These are phyloP conservation scores for Aspergillus cristatus DNA, from an alignment of 495 filamentous ascomycete genomes.

Conservation along the genomic window DNA sequence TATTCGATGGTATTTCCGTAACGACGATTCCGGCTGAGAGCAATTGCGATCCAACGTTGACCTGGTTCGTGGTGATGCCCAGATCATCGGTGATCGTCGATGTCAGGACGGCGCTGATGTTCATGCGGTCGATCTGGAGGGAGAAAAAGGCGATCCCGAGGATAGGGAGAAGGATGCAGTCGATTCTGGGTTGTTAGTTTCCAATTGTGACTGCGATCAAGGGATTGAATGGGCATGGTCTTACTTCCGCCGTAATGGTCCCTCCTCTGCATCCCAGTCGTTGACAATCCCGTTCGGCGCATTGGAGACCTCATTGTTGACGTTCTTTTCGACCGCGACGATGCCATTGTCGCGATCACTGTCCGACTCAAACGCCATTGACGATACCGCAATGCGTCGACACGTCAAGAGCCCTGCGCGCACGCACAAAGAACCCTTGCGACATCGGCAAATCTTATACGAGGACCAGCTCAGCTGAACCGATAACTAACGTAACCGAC, in stretches of 20 bases:
- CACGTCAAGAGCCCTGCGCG: too few relatives aligned
- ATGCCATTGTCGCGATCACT: too few relatives aligned
- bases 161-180: constrained; percentile 43
- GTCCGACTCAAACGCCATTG: too few relatives aligned
- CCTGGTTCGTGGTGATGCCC: constrained; percentile 45
- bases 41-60: constrained; percentile 49
- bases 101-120: constrained; percentile 42
- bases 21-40: constrained; percentile 48
- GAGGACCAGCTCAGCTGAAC: too few relatives aligned
- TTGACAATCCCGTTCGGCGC: constrained; percentile 13
- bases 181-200: constrained; percentile 25
- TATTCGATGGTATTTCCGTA: constrained; percentile 49
- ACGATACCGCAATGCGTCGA: too few relatives aligned
- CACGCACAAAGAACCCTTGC: too few relatives aligned
- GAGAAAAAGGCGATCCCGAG: constrained; percentile 49
- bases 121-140: constrained; percentile 46
- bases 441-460: too few relatives aligned
- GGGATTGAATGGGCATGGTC: constrained; percentile 1
- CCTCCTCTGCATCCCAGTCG: constrained; percentile 26
- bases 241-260: constrained; percentile 21
- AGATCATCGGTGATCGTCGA: constrained; percentile 44
- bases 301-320: background rate
- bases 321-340: constrained; percentile 5
- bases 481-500: too few relatives aligned
- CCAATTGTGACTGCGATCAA: background rate